Conservation (phyloP, 2,329 filamentous ascomycete species). For the Cordyceps javanica region DNA sequence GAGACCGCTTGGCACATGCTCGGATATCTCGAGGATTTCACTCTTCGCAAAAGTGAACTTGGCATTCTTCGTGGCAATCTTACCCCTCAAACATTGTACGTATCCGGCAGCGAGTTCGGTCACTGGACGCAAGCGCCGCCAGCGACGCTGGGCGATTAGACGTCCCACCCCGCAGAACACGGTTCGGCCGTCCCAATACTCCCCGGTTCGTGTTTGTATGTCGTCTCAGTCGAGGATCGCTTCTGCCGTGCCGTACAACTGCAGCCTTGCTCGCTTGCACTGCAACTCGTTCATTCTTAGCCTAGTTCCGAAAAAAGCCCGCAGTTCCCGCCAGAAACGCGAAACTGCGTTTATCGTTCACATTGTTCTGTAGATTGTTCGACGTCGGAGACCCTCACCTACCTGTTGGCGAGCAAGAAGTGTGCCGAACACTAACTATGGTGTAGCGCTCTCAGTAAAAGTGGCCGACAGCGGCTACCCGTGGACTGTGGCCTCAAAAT, state of each 20-base stretch:
- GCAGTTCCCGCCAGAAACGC: not conserved
- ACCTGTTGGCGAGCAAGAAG: not conserved
- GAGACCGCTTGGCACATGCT: too few species aligned
- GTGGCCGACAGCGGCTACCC: too few species aligned
- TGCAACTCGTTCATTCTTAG: not conserved
- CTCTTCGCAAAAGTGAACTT: slow-evolving; percentile 7
- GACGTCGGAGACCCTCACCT: not conserved
- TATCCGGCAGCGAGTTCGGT: slow-evolving; percentile 15
- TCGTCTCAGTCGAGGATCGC: not conserved
- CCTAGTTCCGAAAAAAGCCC: not conserved
- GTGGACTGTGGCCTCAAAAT: not conserved
- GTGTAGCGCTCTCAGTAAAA: not conserved
- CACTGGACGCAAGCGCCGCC: slow-evolving; percentile 19
- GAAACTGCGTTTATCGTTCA: not conserved
- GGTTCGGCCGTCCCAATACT: not conserved
- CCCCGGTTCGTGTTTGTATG: not conserved
- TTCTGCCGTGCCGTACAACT: not conserved
- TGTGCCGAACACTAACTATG: not conserved
- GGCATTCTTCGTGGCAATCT: slow-evolving; percentile 20
- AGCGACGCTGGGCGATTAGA: slow-evolving; percentile 5
- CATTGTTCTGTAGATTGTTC: not conserved
- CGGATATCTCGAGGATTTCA: too few species aligned
- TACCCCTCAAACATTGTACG: slow-evolving; percentile 38
- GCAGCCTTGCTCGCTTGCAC: not conserved
- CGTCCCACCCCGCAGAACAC: not conserved